Conservation (phyloP, 805 yeast species). For the Sporopachydermia lactativora region DNA sequence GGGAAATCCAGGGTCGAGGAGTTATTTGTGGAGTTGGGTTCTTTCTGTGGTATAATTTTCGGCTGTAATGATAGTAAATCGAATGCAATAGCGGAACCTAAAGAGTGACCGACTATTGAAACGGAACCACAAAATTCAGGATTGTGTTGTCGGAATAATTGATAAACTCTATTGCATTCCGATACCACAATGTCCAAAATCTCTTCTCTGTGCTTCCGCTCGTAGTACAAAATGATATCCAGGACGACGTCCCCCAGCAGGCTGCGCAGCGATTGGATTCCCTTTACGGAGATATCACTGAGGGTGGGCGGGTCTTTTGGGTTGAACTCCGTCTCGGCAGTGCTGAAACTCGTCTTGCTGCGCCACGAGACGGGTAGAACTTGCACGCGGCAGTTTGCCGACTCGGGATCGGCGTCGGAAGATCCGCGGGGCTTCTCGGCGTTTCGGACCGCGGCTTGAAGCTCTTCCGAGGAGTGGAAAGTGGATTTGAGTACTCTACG, state of each 20-base stretch:
- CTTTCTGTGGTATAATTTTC: too few relatives aligned
- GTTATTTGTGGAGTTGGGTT: constrained; percentile 12
- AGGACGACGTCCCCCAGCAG: constrained; percentile 76
- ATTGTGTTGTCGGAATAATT: constrained; percentile 42
- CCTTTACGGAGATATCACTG: constrained; percentile 60
- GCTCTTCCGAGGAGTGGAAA: not conserved
- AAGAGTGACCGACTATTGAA: constrained; percentile 79
- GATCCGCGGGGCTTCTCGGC: constrained; percentile 15
- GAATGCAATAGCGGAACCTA: constrained; percentile 75
- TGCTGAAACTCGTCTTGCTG: constrained; percentile 31
- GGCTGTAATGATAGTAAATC: constrained; percentile 51
- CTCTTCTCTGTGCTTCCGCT: constrained; percentile 46
- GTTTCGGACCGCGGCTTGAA: not conserved
- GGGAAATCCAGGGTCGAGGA: constrained; percentile 43
- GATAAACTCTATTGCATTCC: constrained; percentile 51
- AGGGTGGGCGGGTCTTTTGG: constrained; percentile 41
- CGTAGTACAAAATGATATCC: constrained; percentile 66
- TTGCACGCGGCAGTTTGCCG: constrained; percentile 49
- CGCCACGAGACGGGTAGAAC: constrained; percentile 91
- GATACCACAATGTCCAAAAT: constrained; percentile 47
- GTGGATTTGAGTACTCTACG: constrained; percentile 11
- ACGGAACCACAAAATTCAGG: constrained; percentile 72
- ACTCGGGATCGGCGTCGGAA: constrained; percentile 17
- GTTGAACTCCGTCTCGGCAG: constrained; percentile 24
- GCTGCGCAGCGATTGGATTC: constrained; percentile 62